phyloP scores from a whole-genome alignment of 2,329 filamentous ascomycete species.

The Zasmidium angulare region DNA sequence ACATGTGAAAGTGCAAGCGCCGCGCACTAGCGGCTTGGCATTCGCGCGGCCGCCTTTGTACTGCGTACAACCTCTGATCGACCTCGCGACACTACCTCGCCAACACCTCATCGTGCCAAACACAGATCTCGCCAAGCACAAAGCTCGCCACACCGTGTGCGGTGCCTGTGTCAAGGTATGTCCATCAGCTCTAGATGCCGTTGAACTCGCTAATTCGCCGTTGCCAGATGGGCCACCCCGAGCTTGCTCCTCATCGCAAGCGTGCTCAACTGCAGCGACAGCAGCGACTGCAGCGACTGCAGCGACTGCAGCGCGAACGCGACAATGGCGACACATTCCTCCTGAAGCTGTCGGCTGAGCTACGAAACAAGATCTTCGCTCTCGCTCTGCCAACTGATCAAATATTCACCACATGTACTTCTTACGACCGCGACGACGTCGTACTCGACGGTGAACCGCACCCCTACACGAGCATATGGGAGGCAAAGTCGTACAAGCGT shows the following conservation, averaged over 20 bases:
- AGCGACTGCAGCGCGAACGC: background rate
- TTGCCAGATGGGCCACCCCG: background rate
- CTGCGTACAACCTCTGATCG: no score
- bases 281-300: background rate
- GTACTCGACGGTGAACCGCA: background rate
- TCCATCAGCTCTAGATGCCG: no score
- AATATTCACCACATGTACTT: background rate
- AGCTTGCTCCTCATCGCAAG: background rate
- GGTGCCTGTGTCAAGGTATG: no score
- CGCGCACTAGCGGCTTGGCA: no score
- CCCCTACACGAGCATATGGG: background rate
- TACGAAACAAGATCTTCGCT: background rate
- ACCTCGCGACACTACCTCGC: background rate
- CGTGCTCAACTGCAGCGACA: no score
- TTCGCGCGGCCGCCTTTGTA: no score
- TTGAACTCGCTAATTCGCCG: background rate
- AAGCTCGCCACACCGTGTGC: no score
- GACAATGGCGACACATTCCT: background rate
- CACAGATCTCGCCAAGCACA: no score
- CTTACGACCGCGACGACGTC: background rate
- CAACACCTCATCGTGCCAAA: background rate
- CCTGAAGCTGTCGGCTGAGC: constrained; percentile 1
- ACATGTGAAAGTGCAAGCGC: no score
- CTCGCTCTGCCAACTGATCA: background rate
- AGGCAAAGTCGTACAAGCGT: background rate